Base-by-base conservation (phyloP, 148 eudicot species). In the Gaultheria prostrata region DNA sequence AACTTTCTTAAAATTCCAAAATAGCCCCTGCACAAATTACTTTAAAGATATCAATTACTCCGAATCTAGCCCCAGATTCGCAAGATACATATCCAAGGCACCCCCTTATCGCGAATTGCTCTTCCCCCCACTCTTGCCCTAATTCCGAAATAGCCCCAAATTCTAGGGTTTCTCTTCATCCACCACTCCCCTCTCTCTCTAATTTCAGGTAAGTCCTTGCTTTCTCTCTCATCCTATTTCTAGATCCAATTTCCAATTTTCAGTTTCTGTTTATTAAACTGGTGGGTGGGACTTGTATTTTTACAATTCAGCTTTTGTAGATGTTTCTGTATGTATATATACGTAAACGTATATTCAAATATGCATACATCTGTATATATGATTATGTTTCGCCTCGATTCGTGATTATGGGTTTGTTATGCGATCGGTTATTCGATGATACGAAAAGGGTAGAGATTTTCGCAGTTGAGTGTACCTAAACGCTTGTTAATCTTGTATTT, bases 61-160 rank as follows among this genome's bases (percentile, higher is more conserved):
- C 21, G 26, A 61, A 48, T 69, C 72, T 43, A 35, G 73, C 82
- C 54, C 82, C 73, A 61, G 9, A 24, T 61, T 30, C 9, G 49
- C 9, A 11, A 39, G 53, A 15, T 61, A 59, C n/a, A 2, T 80
- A 43, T 80, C 72, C 82, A 80, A 11, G 20, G 17, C 35, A n/a
- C 79, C 80, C 80, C 32, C 59, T 4, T 50, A 26, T 50, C 7
- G 35, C 59, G 32, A 28, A 49, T 77, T 28, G 15, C 21, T 26
- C 54, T 48, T 39, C 43, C 78, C 12, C 65, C 61, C 67, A 28
- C 50, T 35, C 54, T 35, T 72, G 49, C 84, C 84, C 84, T 82
- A 82, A 82, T 82, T 82, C 48, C 67, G 49, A 72, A 50, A 71
- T n/a, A 67, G 50, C 84, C 84, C 77, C 77, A 28, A 82, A 46